Conservation (phyloP, 2,329 filamentous ascomycete species). For the Penicillium sp. region DNA sequence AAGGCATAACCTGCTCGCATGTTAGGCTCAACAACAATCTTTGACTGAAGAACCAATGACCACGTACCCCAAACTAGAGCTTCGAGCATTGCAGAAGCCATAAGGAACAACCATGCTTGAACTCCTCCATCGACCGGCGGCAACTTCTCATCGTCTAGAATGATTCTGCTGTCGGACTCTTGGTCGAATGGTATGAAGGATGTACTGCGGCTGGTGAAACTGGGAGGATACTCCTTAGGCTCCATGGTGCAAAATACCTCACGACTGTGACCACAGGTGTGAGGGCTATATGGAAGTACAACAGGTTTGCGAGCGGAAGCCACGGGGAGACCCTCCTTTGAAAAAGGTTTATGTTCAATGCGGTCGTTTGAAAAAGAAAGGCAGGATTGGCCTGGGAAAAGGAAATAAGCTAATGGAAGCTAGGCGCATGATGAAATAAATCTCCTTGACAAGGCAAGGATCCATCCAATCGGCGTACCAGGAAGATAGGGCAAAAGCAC, state of each 20-base stretch:
- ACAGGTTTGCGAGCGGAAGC: background rate
- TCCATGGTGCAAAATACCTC: conserved; percentile 1
- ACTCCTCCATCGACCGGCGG: conserved; percentile 15
- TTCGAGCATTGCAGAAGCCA: conserved; percentile 18
- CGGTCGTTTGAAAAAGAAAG: background rate
- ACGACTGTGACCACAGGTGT: background rate
- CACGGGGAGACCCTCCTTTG: background rate
- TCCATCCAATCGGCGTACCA: background rate
- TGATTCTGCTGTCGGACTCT: conserved; percentile 1
- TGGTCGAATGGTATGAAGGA: conserved; percentile 3
- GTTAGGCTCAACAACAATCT: background rate
- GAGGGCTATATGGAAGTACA: background rate
- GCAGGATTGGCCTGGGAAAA: background rate
- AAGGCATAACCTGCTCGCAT: conserved; percentile 52
- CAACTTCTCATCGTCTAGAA: conserved; percentile 1
- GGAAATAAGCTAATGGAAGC: conserved; percentile 5
- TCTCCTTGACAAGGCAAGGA: background rate
- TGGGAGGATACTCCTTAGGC: conserved; percentile 8
- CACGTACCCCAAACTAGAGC: conserved; percentile 19
- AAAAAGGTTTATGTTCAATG: conserved; percentile 1
- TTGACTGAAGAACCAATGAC: background rate
- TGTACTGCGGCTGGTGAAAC: conserved; percentile 4
- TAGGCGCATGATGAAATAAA: conserved; percentile 12
- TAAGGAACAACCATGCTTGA: conserved; percentile 19
- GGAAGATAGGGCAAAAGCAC: conserved; percentile 1